Base-by-base conservation (phyloP, 2,329 filamentous ascomycete species). In the Xylariaceae sp. region DNA sequence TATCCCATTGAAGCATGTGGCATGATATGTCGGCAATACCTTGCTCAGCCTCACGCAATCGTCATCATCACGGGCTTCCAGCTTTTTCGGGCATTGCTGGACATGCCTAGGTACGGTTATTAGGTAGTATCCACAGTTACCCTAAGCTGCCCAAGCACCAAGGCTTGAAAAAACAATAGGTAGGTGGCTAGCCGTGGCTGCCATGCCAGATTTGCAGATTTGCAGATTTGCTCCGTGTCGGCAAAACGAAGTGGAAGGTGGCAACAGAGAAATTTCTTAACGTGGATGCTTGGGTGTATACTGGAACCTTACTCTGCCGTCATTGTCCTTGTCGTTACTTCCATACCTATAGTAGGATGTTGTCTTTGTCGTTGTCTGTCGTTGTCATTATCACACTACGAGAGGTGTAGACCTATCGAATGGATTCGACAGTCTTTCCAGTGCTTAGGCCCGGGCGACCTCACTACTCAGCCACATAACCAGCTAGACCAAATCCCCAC, bases 51-150 rank as follows among this genome's bases (percentile, higher is more conserved):
- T 59, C 50, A 32, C 26, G 7, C 2, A 7, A 18, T 23, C 23
- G 59, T 62, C 59, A 56, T 62, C 59, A 62, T 57, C 49, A 41
- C 48, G 50, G 51, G 40, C 54, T 18, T 29, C 56, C 49, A 48
- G 41, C 32, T 20, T 19, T 21, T 19, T 20, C 29, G 37, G 26
- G 40, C 44, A 40, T 44, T 48, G 48, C 37, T 12, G 41, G 23
- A 18, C n/a, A 18, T 43, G 20, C 41, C 18, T 20, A 43, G 41
- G 26, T 20, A n/a, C n/a, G n/a, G n/a, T 23, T 16, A 21, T 6
- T 48, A 40, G 21, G 12, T 40, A 21, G 32, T 37, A 37, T 37
- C 32, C 32, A 37, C 32, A 37, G 32, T 37, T 37, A 37, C 32
- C 32, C 32, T 10, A 37, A 37, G 32, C 32, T 37, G 32, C 32